These are phyloP conservation scores for Spiraea crenata DNA, from an alignment of 331 rosid genomes.

Conservation along the genomic window DNA sequence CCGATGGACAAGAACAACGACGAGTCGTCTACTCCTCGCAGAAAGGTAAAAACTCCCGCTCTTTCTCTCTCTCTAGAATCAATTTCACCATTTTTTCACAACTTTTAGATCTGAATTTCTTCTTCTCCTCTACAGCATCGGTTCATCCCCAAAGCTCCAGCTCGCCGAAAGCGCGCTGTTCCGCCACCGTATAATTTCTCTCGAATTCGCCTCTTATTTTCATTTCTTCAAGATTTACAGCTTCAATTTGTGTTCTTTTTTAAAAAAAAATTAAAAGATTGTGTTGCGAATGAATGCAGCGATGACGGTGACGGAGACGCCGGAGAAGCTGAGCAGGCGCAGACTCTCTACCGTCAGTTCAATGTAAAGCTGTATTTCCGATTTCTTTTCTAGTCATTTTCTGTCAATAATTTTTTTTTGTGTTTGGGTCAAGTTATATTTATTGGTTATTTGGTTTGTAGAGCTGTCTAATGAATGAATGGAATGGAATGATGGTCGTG, in stretches of 20 bases:
- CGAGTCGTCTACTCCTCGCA: conserved; percentile 24
- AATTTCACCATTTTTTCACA: not conserved
- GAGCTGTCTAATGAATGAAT: not conserved
- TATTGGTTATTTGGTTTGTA: not conserved
- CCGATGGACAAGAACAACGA: conserved; percentile 35
- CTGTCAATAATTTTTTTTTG: not conserved
- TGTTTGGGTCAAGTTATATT: not conserved
- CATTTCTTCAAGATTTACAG: not conserved
- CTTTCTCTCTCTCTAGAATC: not conserved
- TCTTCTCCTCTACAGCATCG: conserved; percentile 33
- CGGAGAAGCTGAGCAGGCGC: conserved; percentile 29
- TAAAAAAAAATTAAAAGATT: not conserved
- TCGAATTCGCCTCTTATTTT: not conserved
- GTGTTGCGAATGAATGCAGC: conserved; percentile 36
- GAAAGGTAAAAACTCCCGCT: conserved; percentile 42
- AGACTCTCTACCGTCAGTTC: conserved; percentile 38
- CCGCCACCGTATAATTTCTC: conserved; percentile 33
- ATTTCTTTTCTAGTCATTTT: not conserved
- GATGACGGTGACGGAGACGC: conserved; percentile 33
- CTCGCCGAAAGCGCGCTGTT: conserved; percentile 28
- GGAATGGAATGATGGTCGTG: not conserved
- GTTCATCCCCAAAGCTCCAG: conserved; percentile 48
- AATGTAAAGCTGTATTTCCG: conserved; percentile 30
- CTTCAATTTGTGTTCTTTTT: not conserved
- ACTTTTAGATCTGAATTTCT: not conserved